Evolutionary conservation across 768 basidiomycete genomes (phyloP), one percentile per base, ranked within the genome.

Genomic region (Exsudoporus frostii): DNA sequence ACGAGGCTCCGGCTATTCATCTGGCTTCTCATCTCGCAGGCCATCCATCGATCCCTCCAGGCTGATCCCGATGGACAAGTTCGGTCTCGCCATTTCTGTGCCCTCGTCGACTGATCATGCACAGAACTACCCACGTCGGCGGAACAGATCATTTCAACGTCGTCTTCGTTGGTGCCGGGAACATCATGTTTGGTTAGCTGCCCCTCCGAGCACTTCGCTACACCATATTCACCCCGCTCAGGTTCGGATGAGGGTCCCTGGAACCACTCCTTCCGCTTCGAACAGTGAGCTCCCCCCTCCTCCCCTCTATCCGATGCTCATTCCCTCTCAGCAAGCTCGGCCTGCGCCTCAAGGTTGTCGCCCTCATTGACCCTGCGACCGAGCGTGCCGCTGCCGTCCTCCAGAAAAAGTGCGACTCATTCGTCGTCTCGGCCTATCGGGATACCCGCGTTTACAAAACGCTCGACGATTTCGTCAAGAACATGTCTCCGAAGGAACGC

Each of bases 161-260:
- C 49, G 84, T 96, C 68, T 94, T 96, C 72, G 78, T 98, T 61
- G 95, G 95, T 46, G 95, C 95, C 25, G 95, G 94, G 15, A 96
- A 97, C 74, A 95, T 98, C 75, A 97, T 97, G 93, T 98, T 98
- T 67, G 95, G 94, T 84, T 48, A 51, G 73, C 53, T 33, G 29
- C n/a, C 36, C 33, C 50, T 53, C 25, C 30, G 24, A 13, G 14
- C n/a, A 40, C 29, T 19, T 30, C 19, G 30, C 45, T 40, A 38
- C 52, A 33, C 27, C 49, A 17, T 33, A 20, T 55, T 55, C 39
- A 66, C 50, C 14, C 33, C 34, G 15, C 22, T 24, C 68, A 92
- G 90, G 90, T 53, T 92, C 89, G 45, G 83, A 85, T 39, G 90
- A 92, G 66, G 92, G 91, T 39, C 92, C 91, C 19, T 94, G 91